These are phyloP conservation scores for Aureobasidium subglaciale DNA, from an alignment of 2,329 filamentous ascomycete species.

Conservation along the genomic window DNA sequence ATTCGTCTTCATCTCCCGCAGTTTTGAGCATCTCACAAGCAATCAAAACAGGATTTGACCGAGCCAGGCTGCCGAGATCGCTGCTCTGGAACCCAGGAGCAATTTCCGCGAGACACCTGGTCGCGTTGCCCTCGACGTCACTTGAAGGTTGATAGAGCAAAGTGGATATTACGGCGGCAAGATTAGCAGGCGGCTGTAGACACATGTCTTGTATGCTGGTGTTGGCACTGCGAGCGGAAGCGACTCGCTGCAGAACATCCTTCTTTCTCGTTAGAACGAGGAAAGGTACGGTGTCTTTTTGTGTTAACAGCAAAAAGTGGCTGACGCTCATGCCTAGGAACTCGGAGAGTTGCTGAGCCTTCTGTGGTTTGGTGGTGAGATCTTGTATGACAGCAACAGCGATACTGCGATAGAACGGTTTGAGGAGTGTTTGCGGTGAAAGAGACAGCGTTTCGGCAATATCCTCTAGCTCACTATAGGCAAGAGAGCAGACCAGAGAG, in stretches of 20 bases:
- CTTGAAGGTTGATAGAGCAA: slow-evolving; percentile 54
- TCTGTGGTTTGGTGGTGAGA: slow-evolving; percentile 70
- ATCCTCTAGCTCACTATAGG: slow-evolving; percentile 74
- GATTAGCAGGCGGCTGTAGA: slow-evolving; percentile 48
- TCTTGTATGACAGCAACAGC: slow-evolving; percentile 79
- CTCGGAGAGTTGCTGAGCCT: slow-evolving; percentile 72
- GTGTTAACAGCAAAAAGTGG: slow-evolving; percentile 67
- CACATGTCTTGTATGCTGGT: slow-evolving; percentile 54
- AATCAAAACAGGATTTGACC: slow-evolving; percentile 66
- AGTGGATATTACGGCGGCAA: slow-evolving; percentile 52
- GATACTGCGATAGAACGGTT: slow-evolving; percentile 82
- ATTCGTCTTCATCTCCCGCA: slow-evolving; percentile 59
- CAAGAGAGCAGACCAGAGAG: slow-evolving; percentile 68
- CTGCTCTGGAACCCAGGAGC: slow-evolving; percentile 61
- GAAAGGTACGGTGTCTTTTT: slow-evolving; percentile 76
- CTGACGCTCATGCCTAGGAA: slow-evolving; percentile 68
- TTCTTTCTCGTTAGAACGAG: slow-evolving; percentile 71
- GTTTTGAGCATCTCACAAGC: slow-evolving; percentile 76
- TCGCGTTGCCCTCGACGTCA: slow-evolving; percentile 60
- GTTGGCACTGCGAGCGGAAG: slow-evolving; percentile 54
- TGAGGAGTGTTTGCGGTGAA: slow-evolving; percentile 63
- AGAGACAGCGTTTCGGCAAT: slow-evolving; percentile 60
- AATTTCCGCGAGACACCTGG: slow-evolving; percentile 60
- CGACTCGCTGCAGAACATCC: slow-evolving; percentile 75
- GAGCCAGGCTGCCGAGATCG: slow-evolving; percentile 63